Base-by-base conservation (phyloP, 2,329 filamentous ascomycete genomes). In the Teratosphaeriaceae sp. region DNA sequence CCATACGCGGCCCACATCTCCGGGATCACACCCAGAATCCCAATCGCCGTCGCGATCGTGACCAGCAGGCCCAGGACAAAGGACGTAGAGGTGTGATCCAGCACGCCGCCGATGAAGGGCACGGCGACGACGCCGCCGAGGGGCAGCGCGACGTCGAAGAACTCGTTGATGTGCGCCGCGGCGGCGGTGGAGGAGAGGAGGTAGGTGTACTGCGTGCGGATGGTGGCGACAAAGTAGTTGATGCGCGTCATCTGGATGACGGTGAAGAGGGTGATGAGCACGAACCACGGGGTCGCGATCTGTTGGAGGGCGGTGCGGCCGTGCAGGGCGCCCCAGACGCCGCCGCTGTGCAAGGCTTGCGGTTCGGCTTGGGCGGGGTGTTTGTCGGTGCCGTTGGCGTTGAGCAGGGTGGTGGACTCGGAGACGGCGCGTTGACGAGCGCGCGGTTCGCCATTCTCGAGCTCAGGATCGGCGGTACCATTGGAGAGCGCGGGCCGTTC, bases 161-260 rank as follows among this genome's bases (percentile, higher is more conserved):
- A 82, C 44, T 84, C 75, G 67, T 94, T 95, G 59, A 95, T 74
- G 43, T 75, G 67, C 7, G 80, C 73, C 0, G 88, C 85, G 44
- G 74, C 71, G 1, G 69, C 62, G 46, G 72, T 69, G 9, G 79
- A 79, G 35, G 72, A 71, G 13, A 95, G 77, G 7, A 96, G 75
- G 54, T 81, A 82, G 34, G 80, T 76, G 65, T 94, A 94, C 63
- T 96, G 88, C 1, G 82, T 74, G 2, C 85, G 76, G 49, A 94
- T 82, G 2, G 88, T 94, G 3, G 88, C 87, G 41, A 95, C 86
- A 61, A 94, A 94, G 69, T 88, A 94, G 67, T 94, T 94, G 74
- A 94, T 94, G 8, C 71, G 57, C 12, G 61, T 57, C 68, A 74
- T 78, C 60, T 75, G 72, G 21, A 75, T 48, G 34, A 75, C 64